A percentile compares a stretch with the other conserved stretches of the same genome.
Conservation (phyloP, 768 basidiomycete species). For the Rhodotorula babjevae region DNA sequence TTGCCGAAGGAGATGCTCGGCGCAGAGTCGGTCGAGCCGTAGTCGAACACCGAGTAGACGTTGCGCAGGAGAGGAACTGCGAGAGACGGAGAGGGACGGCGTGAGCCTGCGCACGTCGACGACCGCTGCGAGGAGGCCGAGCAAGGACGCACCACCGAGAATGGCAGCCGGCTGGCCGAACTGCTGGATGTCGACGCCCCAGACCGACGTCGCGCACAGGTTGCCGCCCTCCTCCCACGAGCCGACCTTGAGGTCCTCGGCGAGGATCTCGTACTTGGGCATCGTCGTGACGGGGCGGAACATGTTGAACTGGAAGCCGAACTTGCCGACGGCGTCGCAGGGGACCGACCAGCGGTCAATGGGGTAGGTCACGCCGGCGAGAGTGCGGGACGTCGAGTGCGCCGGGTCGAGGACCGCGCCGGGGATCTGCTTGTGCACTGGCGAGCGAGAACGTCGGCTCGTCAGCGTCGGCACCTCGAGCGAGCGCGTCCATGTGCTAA, state of each 20-base stretch:
- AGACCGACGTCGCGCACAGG: not conserved
- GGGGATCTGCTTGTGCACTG: not conserved
- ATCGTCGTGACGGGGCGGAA: too few species aligned
- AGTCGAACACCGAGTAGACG: not conserved
- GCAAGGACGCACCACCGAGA: constrained; percentile 22
- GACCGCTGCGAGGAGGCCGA: not conserved
- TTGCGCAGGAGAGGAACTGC: not conserved
- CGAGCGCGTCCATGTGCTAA: too few species aligned
- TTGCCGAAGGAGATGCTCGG: not conserved
- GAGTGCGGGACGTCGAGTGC: not conserved
- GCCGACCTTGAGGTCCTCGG: not conserved
- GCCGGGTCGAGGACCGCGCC: not conserved
- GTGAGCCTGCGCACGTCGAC: not conserved
- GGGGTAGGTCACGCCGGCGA: not conserved
- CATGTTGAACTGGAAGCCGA: not conserved
- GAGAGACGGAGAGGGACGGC: not conserved
- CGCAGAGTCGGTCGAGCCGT: constrained; percentile 1
- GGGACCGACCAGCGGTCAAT: constrained; percentile 8
- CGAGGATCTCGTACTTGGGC: not conserved
- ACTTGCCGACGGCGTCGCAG: not conserved
- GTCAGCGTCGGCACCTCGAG: too few species aligned
- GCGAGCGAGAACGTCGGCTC: too few species aligned
- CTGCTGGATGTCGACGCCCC: constrained; percentile 19
- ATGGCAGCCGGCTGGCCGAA: not conserved
- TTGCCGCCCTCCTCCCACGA: not conserved